Percentiles rank a stretch among this genome's conserved stretches.
phyloP scores from a whole-genome alignment of 1,139 yeast genomes.

The Protomyces macrosporus region DNA sequence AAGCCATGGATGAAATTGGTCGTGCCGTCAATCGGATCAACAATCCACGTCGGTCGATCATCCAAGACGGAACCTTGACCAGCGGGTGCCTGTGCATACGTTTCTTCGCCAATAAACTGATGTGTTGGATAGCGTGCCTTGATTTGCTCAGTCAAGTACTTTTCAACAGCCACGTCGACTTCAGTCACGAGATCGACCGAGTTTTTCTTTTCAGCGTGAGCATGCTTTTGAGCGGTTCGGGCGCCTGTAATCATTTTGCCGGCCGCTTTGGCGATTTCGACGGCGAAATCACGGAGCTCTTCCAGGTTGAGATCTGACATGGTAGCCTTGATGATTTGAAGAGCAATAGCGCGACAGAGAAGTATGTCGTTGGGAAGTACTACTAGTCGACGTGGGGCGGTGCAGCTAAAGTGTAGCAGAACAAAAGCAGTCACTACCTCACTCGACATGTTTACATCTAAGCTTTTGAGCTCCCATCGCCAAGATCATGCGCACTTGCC shows the following conservation, averaged over 20 bases:
- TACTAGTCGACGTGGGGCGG: no score
- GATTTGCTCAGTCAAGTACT: slow-evolving; percentile 43
- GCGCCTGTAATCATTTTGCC: slow-evolving; percentile 45
- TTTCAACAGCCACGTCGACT: slow-evolving; percentile 53
- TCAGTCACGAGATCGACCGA: slow-evolving; percentile 57
- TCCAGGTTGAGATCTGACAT: slow-evolving; percentile 36
- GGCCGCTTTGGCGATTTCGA: slow-evolving; percentile 48
- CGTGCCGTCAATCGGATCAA: slow-evolving; percentile 60
- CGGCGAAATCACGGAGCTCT: slow-evolving; percentile 45
- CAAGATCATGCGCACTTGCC: no score
- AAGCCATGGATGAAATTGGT: slow-evolving; percentile 57
- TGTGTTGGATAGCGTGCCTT: slow-evolving; percentile 44
- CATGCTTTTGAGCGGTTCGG: slow-evolving; percentile 31
- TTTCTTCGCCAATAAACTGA: slow-evolving; percentile 56
- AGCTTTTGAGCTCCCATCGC: no score
- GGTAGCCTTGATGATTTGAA: neutral
- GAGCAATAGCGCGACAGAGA: no score
- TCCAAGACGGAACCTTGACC: slow-evolving; percentile 46
- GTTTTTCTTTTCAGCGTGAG: slow-evolving; percentile 26
- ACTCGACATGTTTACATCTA: no score
- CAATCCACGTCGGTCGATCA: slow-evolving; percentile 54
- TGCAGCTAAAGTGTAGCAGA: no score
- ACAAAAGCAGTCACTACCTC: no score
- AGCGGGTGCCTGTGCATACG: slow-evolving; percentile 38
- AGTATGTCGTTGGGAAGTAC: no score